Conservation (phyloP, 2,329 filamentous ascomycete genomes). For the Spiromastix sp. region DNA sequence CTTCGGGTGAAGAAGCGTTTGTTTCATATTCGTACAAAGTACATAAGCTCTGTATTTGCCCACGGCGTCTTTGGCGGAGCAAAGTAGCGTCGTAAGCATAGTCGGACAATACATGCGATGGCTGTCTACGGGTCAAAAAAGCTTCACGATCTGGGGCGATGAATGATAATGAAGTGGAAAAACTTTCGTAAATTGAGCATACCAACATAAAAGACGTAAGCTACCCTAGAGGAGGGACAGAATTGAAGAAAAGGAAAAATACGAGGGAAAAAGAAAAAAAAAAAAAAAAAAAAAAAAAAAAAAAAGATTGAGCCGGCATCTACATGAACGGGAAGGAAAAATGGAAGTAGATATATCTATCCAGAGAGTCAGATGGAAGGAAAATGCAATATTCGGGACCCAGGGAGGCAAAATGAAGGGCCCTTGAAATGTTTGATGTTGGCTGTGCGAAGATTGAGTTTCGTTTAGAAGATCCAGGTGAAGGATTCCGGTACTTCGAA, state of each 20-base stretch:
- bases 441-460: neutral
- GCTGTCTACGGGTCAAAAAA: neutral
- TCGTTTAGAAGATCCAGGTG: conserved; percentile 50
- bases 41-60: neutral
- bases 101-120: neutral
- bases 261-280: neutral
- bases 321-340: neutral
- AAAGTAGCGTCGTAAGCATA: too few species aligned
- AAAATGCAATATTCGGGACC: neutral
- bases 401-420: neutral
- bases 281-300: neutral
- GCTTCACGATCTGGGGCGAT: neutral
- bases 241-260: neutral
- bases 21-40: neutral
- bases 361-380: neutral
- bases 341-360: neutral
- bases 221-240: neutral
- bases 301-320: neutral
- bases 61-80: neutral
- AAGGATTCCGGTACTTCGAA: conserved; percentile 57
- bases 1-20: neutral
- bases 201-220: neutral
- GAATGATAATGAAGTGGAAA: neutral
- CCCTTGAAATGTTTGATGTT: neutral
- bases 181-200: neutral